Evolutionary conservation across 768 basidiomycete species (phyloP).

Genomic region (Suillus decipiens): DNA sequence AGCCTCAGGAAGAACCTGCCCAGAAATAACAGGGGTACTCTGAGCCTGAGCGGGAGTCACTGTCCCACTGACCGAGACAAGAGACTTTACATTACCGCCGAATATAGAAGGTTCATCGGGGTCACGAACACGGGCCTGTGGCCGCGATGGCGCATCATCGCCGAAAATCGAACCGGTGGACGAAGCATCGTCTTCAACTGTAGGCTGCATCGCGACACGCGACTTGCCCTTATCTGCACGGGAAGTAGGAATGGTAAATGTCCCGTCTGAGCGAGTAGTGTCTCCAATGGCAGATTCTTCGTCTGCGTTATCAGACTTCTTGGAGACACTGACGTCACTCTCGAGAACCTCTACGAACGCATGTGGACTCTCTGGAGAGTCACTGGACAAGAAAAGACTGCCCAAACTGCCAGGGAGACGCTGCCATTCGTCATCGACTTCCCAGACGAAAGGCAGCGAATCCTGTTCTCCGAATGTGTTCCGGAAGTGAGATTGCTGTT

Average conservation of each 20-base stretch:
- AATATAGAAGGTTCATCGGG: constrained; percentile 27
- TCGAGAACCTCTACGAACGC: constrained; percentile 64
- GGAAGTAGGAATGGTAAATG: constrained; percentile 17
- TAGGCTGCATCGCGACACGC: constrained; percentile 22
- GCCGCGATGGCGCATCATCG: constrained; percentile 50
- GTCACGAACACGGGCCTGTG: constrained; percentile 62
- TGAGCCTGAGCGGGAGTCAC: constrained; percentile 37
- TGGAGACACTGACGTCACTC: constrained; percentile 39
- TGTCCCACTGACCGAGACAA: constrained; percentile 20
- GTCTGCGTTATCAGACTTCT: constrained; percentile 27
- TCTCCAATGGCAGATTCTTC: constrained; percentile 37
- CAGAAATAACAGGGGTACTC: constrained; percentile 41
- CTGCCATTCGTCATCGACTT: constrained; percentile 67
- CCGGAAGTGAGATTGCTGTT: constrained; percentile 43
- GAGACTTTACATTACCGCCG: constrained; percentile 19
- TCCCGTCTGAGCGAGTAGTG: constrained; percentile 26
- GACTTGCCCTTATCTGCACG: constrained; percentile 52
- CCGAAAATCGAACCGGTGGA: constrained; percentile 45
- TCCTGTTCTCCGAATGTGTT: constrained; percentile 60
- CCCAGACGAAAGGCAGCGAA: constrained; percentile 46
- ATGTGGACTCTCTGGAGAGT: constrained; percentile 48
- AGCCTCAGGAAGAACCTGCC: constrained; percentile 23
- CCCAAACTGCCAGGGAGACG: constrained; percentile 45
- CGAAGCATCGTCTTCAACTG: constrained; percentile 36
- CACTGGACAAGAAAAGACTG: constrained; percentile 40